These are phyloP conservation scores for Wolfiporia cocos DNA, from an alignment of 1,284 basidiomycete species.

Conservation along the genomic window DNA sequence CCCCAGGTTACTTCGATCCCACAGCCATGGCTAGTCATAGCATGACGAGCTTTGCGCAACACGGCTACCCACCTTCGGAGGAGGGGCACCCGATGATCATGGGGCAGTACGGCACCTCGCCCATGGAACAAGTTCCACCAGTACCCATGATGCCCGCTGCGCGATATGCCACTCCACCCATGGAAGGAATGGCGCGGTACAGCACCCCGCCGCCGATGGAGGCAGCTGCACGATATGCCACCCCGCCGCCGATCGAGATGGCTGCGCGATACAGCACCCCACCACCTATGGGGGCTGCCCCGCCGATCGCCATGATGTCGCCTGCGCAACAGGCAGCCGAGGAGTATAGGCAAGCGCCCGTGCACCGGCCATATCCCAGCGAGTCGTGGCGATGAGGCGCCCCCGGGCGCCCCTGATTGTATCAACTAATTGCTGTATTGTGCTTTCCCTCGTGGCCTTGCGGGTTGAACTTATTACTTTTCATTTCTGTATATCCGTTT, in stretches of 20 bases:
- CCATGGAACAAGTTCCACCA: conserved; percentile 10
- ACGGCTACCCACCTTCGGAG: no score
- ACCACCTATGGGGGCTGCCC: no score
- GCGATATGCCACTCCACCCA: neutral
- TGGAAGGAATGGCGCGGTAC: no score
- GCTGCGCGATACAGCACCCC: no score
- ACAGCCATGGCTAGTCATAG: conserved; percentile 15
- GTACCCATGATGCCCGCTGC: conserved; percentile 14
- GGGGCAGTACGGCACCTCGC: conserved; percentile 10
- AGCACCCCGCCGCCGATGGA: no score
- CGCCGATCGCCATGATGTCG: no score
- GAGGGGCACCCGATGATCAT: conserved; percentile 15
- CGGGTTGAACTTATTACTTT: conserved; percentile 1
- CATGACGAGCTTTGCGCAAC: conserved; percentile 1
- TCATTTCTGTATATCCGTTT: no score
- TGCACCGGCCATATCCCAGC: conserved; percentile 22
- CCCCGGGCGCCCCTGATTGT: neutral
- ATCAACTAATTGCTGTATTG: neutral
- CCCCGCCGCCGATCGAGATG: neutral
- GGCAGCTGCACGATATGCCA: no score
- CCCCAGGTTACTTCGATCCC: conserved; percentile 24
- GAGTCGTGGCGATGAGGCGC: conserved; percentile 3
- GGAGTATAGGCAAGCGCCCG: conserved; percentile 23
- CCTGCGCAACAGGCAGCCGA: conserved; percentile 10
- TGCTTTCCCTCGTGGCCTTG: neutral